Conservation (phyloP, 768 basidiomycete genomes). For the Kwoniella sp. region DNA sequence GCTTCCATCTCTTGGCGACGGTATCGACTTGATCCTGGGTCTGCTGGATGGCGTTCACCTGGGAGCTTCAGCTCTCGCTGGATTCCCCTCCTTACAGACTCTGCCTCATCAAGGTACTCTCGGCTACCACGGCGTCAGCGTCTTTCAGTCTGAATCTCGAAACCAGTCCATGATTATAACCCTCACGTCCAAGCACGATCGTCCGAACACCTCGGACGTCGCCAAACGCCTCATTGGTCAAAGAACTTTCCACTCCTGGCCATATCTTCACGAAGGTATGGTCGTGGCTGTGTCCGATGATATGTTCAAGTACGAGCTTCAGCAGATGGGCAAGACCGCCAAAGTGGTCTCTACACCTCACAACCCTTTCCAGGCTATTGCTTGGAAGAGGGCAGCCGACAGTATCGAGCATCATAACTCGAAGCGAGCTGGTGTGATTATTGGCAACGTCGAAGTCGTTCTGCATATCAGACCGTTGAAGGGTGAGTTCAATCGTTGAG, state of each 20-base stretch:
- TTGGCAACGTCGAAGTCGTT: constrained; percentile 75
- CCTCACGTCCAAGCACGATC: constrained; percentile 74
- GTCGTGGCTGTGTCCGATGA: constrained; percentile 85
- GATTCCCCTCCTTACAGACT: constrained; percentile 93
- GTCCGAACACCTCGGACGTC: constrained; percentile 69
- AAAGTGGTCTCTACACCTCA: constrained; percentile 71
- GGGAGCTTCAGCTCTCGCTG: constrained; percentile 82
- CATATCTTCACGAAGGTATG: constrained; percentile 88
- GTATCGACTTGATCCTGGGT: constrained; percentile 81
- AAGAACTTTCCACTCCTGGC: constrained; percentile 83
- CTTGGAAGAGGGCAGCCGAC: constrained; percentile 82
- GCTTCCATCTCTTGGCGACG: constrained; percentile 75
- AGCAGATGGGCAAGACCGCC: constrained; percentile 52
- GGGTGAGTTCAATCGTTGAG: constrained; percentile 61
- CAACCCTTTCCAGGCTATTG: constrained; percentile 65
- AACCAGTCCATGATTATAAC: constrained; percentile 93
- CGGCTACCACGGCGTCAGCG: constrained; percentile 85
- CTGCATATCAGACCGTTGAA: constrained; percentile 89
- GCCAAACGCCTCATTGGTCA: constrained; percentile 75
- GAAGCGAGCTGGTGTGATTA: constrained; percentile 83
- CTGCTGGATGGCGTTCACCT: constrained; percentile 85
- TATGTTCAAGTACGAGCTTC: constrained; percentile 76
- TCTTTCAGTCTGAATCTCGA: constrained; percentile 84
- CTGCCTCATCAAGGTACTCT: constrained; percentile 75
- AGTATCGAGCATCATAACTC: constrained; percentile 81